A percentile compares a stretch with the other conserved stretches of the same genome.
phyloP scores from a whole-genome alignment of 2,329 filamentous ascomycete species.

The Phialophora macrospora region DNA sequence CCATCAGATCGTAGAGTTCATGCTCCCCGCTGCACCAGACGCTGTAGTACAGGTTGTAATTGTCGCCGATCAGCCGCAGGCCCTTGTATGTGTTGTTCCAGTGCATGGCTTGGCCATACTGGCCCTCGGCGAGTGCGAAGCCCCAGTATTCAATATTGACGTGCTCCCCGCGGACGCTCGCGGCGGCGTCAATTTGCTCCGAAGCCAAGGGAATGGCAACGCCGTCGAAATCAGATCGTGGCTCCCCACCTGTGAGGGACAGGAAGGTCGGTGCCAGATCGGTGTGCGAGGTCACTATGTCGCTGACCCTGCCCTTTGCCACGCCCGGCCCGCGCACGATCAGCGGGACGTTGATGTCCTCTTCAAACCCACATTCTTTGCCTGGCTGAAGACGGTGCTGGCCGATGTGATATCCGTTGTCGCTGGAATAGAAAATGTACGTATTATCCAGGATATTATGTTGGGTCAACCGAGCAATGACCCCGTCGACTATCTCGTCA shows the following conservation, averaged over 20 bases:
- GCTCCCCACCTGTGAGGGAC: constrained; percentile 31
- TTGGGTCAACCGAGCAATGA: constrained; percentile 51
- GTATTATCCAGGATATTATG: constrained; percentile 57
- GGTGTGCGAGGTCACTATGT: constrained; percentile 64
- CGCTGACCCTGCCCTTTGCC: constrained; percentile 47
- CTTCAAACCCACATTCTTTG: constrained; percentile 64
- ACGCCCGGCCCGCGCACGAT: constrained; percentile 65
- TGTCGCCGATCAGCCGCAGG: constrained; percentile 44
- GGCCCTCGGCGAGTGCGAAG: constrained; percentile 42
- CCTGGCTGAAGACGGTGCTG: constrained; percentile 64
- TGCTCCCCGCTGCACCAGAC: constrained; percentile 51
- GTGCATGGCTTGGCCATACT: constrained; percentile 35
- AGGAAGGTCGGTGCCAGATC: constrained; percentile 68
- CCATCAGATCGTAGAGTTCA: constrained; percentile 47
- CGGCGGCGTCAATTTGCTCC: constrained; percentile 37
- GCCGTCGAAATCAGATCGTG: constrained; percentile 62
- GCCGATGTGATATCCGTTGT: constrained; percentile 66
- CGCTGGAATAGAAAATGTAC: constrained; percentile 65
- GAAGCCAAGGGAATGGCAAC: constrained; percentile 53
- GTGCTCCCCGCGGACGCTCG: constrained; percentile 54
- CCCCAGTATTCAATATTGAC: constrained; percentile 66
- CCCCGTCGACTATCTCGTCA: constrained; percentile 58
- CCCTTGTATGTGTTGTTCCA: constrained; percentile 48
- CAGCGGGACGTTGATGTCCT: constrained; percentile 65
- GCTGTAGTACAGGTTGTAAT: constrained; percentile 49